Conservation (phyloP, 2,329 filamentous ascomycete species). For the Diaporthe sp. region DNA sequence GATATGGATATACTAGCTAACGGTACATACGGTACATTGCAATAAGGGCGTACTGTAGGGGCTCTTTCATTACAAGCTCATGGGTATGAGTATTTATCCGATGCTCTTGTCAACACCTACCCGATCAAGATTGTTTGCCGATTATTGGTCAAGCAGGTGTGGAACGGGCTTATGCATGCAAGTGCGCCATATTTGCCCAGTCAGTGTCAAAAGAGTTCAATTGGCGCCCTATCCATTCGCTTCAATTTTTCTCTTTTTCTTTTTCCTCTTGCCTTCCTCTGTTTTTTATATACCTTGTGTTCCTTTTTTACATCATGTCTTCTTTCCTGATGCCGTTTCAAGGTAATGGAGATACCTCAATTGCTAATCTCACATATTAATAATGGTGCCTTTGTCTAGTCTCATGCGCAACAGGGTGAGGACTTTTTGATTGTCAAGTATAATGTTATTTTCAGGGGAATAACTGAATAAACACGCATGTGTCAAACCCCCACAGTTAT, state of each 20-base stretch:
- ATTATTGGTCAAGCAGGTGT: background rate
- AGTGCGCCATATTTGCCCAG: background rate
- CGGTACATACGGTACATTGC: background rate
- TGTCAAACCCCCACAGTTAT: too few species aligned
- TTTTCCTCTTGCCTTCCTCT: background rate
- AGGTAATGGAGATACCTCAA: too few species aligned
- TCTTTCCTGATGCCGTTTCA: too few species aligned
- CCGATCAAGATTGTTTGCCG: background rate
- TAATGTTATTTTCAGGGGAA: too few species aligned
- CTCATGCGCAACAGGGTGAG: too few species aligned
- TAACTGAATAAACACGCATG: too few species aligned
- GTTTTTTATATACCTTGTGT: background rate
- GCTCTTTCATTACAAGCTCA: background rate
- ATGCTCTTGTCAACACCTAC: background rate
- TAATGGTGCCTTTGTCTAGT: too few species aligned
- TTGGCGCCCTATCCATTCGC: background rate
- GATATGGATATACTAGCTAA: background rate
- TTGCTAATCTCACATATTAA: too few species aligned
- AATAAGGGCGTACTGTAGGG: background rate
- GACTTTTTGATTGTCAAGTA: too few species aligned
- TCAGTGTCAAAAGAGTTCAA: background rate
- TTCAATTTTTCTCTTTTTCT: background rate
- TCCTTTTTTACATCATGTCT: too few species aligned
- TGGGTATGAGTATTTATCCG: background rate
- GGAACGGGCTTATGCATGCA: background rate